A percentile compares a stretch with the other conserved stretches of the same genome.
Conservation (phyloP, 169 alveolate species). For the Plasmodium gonderi region DNA sequence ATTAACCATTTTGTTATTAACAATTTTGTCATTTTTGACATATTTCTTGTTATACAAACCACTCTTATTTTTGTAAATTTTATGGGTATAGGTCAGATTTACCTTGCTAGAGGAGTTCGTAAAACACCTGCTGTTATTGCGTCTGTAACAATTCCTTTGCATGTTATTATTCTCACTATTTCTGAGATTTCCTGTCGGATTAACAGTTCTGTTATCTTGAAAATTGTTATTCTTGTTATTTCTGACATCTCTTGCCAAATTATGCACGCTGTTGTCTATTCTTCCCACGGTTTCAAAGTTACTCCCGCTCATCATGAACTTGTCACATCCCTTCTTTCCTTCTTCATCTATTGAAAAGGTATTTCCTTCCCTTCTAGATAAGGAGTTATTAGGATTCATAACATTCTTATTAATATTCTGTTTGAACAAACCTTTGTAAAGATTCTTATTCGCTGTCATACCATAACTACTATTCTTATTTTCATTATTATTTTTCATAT, state of each 20-base stretch:
- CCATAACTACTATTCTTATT: background rate
- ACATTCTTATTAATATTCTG: background rate
- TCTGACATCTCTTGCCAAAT: background rate
- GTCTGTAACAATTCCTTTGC: background rate
- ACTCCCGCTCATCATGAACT: background rate
- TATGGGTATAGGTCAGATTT: constrained; percentile 47
- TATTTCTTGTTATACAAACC: background rate
- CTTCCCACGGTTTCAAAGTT: background rate
- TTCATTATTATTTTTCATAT: constrained; percentile 10
- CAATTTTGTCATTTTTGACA: constrained; percentile 8
- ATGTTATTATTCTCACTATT: background rate
- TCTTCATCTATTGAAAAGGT: background rate
- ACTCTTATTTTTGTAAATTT: constrained; percentile 23
- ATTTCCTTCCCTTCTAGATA: background rate
- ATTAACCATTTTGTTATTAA: background rate
- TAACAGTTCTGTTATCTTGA: background rate
- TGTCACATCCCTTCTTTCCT: background rate
- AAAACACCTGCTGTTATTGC: background rate
- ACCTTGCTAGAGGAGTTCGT: constrained; percentile 10
- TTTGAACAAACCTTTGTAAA: background rate
- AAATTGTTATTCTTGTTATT: background rate
- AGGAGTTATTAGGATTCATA: background rate
- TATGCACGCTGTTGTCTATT: background rate
- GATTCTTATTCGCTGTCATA: background rate
- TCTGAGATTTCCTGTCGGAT: background rate